These are phyloP conservation scores for Meyerozyma sp. DNA, from an alignment of 1,139 yeast genomes.

Conservation along the genomic window DNA sequence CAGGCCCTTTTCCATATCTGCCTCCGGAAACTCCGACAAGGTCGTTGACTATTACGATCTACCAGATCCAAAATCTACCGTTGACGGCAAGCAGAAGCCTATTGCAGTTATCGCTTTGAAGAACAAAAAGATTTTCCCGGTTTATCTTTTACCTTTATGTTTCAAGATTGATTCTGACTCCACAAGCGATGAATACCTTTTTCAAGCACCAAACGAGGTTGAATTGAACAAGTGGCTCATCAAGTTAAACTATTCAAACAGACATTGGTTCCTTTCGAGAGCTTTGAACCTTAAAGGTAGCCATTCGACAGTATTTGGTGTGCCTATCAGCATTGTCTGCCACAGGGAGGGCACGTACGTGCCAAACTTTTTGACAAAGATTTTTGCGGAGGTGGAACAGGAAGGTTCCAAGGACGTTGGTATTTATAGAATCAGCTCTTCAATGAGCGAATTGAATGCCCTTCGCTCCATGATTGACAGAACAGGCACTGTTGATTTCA, in stretches of 20 bases:
- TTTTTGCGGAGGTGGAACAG: slow-evolving; percentile 70
- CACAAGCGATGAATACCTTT: slow-evolving; percentile 50
- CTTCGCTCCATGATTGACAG: slow-evolving; percentile 72
- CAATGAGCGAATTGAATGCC: slow-evolving; percentile 69
- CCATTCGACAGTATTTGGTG: slow-evolving; percentile 66
- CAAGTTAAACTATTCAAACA: slow-evolving; percentile 40
- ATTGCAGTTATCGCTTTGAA: slow-evolving; percentile 51
- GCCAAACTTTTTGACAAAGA: slow-evolving; percentile 62
- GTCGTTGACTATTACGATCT: slow-evolving; percentile 50
- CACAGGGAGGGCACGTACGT: slow-evolving; percentile 56
- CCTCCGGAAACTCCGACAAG: slow-evolving; percentile 39
- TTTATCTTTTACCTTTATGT: slow-evolving; percentile 45
- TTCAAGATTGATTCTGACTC: slow-evolving; percentile 58
- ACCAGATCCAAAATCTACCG: slow-evolving; percentile 45
- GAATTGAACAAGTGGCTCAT: slow-evolving; percentile 78
- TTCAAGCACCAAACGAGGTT: slow-evolving; percentile 62
- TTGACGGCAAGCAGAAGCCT: slow-evolving; percentile 51
- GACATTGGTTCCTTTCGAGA: slow-evolving; percentile 54
- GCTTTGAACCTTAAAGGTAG: slow-evolving; percentile 26
- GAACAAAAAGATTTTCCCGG: slow-evolving; percentile 48
- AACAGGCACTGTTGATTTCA: slow-evolving; percentile 53
- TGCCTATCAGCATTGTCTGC: slow-evolving; percentile 74
- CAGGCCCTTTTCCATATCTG: slow-evolving; percentile 30
- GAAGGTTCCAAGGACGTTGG: slow-evolving; percentile 91
- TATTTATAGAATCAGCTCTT: slow-evolving; percentile 86